Base-by-base conservation (phyloP, 1,139 yeast genomes). In the Hyphopichia fennica region DNA sequence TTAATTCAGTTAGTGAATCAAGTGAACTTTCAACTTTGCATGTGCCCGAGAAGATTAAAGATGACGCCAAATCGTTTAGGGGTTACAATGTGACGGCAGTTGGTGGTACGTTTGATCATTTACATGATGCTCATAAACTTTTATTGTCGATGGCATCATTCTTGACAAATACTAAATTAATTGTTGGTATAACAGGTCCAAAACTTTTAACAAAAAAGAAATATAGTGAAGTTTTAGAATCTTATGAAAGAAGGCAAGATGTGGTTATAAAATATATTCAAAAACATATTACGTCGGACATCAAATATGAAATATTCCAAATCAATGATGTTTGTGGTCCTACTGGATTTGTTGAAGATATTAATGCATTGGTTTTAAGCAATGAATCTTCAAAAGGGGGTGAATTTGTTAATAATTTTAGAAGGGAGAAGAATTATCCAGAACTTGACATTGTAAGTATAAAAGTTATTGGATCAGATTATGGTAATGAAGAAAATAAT, bases 91-190 rank as follows among this genome's bases (percentile, higher is more conserved):
- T 50, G 11, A 51, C 54, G 13, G 95, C 95, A 1, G 83, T 91
- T 1, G 99, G 99, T 0, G 99, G 99, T 0, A 95, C 99, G 0
- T 95, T 95, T 67, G 99, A 95, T 58, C 98, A 95, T 63, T 59
- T 95, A 31, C 99, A 95, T 55, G 96, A 87, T 56, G 99, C 99
- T 0, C 99, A 95, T 63, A 89, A 87, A 60, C 83, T 93, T 25
- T 67, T 95, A 17, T 69, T 95, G 8, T 84, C 96, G 0, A 70
- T 88, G 51, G 76, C 95, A 0, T 80, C 83, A 0, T 90, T 82
- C 55, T 51, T 88, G 13, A 73, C 95, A 0, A 55, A 64, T 5
- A 53, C 61, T 3, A 66, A 63, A 19, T 66, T 93, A 11, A 85
- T 93, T 41, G 72, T 93, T 8, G 99, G 99, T 0, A 72, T 95